Conservation (phyloP, 2,329 filamentous ascomycete species). For the Graphilbum sp. region DNA sequence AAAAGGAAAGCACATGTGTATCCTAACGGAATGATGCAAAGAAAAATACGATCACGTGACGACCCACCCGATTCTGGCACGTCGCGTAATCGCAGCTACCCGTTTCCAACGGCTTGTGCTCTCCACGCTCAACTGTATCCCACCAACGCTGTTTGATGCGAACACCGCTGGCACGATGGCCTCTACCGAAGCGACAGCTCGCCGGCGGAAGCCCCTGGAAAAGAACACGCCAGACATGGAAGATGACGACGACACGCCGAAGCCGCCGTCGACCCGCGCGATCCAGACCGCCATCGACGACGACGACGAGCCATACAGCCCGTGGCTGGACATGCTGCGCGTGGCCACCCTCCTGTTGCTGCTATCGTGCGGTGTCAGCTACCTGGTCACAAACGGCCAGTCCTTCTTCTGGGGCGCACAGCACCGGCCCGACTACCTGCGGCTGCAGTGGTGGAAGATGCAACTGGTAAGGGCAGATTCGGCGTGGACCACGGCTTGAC, state of each 20-base stretch:
- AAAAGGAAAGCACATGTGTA: too few species aligned
- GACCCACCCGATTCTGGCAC: too few species aligned
- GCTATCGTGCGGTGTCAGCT: conserved; percentile 54
- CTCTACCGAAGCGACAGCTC: too few species aligned
- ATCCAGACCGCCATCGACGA: conserved; percentile 26
- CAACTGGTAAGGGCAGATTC: conserved; percentile 35
- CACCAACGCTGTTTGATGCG: too few species aligned
- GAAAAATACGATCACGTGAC: too few species aligned
- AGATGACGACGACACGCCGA: background rate
- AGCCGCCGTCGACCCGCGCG: background rate
- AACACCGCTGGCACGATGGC: too few species aligned
- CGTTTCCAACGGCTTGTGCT: too few species aligned
- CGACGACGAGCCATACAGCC: conserved; percentile 42
- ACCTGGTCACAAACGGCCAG: conserved; percentile 57
- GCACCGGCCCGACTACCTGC: conserved; percentile 46
- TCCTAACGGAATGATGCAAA: too few species aligned
- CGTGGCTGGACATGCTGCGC: conserved; percentile 50
- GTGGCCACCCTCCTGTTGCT: conserved; percentile 50
- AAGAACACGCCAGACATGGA: background rate
- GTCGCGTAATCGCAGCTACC: too few species aligned
- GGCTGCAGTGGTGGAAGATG: conserved; percentile 38
- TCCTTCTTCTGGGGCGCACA: conserved; percentile 50
- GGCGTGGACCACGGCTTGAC: background rate
- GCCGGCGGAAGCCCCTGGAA: too few species aligned
- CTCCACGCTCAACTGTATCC: too few species aligned